Evolutionary conservation across 257 asterid species (phyloP), one percentile per base, ranked within the genome.

Genomic region (Voacanga thouarsii): DNA sequence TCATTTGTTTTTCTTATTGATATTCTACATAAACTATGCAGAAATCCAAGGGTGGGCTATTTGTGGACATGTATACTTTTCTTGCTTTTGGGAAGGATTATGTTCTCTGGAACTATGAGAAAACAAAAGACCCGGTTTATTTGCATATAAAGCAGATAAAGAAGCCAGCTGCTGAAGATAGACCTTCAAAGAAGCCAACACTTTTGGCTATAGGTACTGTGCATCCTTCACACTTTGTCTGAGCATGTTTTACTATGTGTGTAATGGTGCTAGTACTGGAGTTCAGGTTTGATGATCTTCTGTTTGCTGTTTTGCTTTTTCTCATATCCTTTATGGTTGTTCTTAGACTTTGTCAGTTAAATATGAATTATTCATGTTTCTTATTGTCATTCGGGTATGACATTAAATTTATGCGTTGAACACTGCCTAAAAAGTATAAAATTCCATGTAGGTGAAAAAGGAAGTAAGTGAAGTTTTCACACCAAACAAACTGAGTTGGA

Each of bases 171-270:
- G 84, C 89, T 24, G 99, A 96, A 82, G 99, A 93, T 74, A 88
- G 99, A 83, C 99, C 99, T 28, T 87, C 87, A 8, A 96, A 96
- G 84, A 96, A 93, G 82, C 99, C 99, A 44, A 92, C 97, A 78
- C 97, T 87, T 71, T 87, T 96, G 78, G 99, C 97, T 53, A 90
- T 96, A 88, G 99, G 99, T 96, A 89, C 79, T 63, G 55, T 37
- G 49, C 16, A 3, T 71, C 21, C 6, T 61, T 75, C 74, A 69
- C 28, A 9, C 73, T 3, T 39, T 9, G 18, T 68, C 74, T 16
- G 45, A 50, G 71, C 61, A 61, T 49, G 49, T 47, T 70, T 72
- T 37, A 8, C 73, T 68, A 47, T 61, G 50, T 53, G 53, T 33
- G 37, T 74, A 5, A 12, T 37, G 21, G 11, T 53, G 12, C 39